phyloP scores from a whole-genome alignment of 805 yeast species.

The Hermanozyma aechmeae region DNA sequence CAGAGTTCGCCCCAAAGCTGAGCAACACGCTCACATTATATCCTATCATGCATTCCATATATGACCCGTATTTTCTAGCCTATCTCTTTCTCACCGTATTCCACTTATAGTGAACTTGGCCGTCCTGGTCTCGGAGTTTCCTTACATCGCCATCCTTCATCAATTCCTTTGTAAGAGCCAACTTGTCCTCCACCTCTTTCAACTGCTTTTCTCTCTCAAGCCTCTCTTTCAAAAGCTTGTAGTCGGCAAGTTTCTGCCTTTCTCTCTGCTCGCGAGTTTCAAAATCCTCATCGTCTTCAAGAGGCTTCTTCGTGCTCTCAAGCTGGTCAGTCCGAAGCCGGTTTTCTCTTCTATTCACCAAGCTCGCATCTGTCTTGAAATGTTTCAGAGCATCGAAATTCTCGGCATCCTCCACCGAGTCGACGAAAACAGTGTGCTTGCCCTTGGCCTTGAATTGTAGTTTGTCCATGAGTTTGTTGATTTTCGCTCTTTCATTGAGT shows the following conservation, averaged over 20 bases:
- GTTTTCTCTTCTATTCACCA: conserved; percentile 61
- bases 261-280: conserved; percentile 28
- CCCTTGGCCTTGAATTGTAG: conserved; percentile 52
- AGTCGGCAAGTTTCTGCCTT: conserved; percentile 52
- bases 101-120: conserved; percentile 75
- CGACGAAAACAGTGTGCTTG: conserved; percentile 81
- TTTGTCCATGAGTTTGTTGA: conserved; percentile 45
- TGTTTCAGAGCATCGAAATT: conserved; percentile 52
- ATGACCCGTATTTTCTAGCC: too few relatives aligned
- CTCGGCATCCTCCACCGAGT: conserved; percentile 44
- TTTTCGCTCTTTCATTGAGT: conserved; percentile 55
- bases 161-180: conserved; percentile 73
- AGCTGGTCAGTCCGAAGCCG: conserved; percentile 58
- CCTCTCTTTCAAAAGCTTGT: conserved; percentile 50
- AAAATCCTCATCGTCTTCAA: conserved; percentile 18
- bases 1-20: too few relatives aligned
- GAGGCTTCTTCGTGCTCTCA: conserved; percentile 24
- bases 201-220: conserved; percentile 65
- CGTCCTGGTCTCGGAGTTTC: conserved; percentile 58
- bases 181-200: conserved; percentile 54
- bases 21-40: too few relatives aligned
- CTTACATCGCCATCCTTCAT: conserved; percentile 88
- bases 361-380: conserved; percentile 61
- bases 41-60: too few relatives aligned
- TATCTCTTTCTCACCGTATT: conserved; percentile 61